A percentile compares a stretch with the other conserved stretches of the same genome.
Evolutionary conservation across 495 filamentous ascomycete genomes (phyloP).

Genomic region (Tuber aestivum): DNA sequence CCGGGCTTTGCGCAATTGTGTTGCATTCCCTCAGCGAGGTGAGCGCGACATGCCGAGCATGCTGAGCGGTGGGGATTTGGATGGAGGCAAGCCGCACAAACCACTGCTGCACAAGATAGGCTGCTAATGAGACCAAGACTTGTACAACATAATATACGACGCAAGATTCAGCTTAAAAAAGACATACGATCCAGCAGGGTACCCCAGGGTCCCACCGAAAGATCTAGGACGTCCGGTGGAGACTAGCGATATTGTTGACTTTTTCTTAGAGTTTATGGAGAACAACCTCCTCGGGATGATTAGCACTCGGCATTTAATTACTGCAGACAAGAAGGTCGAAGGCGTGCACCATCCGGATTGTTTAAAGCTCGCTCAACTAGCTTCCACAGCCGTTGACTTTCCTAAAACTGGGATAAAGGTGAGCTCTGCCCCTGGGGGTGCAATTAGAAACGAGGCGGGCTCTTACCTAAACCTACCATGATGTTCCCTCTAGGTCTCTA

Average conservation of each 20-base stretch:
- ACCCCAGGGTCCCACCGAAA: conserved; percentile 52
- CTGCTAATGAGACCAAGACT: conserved; percentile 46
- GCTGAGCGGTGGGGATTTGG: conserved; percentile 73
- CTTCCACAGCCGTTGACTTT: conserved; percentile 76
- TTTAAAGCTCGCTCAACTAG: conserved; percentile 59
- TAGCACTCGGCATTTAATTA: conserved; percentile 58
- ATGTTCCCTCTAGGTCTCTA: conserved; percentile 44
- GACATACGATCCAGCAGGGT: conserved; percentile 57
- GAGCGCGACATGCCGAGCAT: conserved; percentile 66
- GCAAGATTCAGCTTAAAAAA: conserved; percentile 44
- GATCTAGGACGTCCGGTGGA: conserved; percentile 55
- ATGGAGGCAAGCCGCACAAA: conserved; percentile 48
- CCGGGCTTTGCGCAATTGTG: conserved; percentile 56
- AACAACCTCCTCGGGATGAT: conserved; percentile 68
- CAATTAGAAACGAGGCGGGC: background rate
- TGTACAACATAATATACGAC: conserved; percentile 72
- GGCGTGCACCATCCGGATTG: conserved; percentile 59
- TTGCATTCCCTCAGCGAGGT: conserved; percentile 70
- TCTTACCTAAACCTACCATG: background rate
- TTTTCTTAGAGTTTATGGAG: conserved; percentile 76
- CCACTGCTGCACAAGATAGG: background rate
- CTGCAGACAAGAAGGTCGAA: conserved; percentile 55
- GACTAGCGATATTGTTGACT: conserved; percentile 61
- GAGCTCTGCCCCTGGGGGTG: conserved; percentile 13
- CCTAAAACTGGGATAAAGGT: conserved; percentile 72